Conservation (phyloP, 1,284 basidiomycete genomes). For the Agroathelia rolfsii region DNA sequence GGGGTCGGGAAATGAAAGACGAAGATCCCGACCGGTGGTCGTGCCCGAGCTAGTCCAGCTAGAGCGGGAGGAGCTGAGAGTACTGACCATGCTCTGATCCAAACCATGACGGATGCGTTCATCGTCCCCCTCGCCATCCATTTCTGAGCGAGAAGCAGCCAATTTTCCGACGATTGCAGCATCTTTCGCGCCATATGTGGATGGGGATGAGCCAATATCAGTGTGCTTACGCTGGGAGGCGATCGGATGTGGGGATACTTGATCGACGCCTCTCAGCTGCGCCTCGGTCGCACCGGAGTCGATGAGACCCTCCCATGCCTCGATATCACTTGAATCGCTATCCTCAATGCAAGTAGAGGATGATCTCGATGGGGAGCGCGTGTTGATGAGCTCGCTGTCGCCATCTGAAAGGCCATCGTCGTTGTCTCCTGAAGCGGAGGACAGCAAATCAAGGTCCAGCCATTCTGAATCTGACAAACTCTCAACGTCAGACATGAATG, state of each 20-base stretch:
- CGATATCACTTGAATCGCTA: constrained; percentile 53
- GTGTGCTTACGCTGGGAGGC: too few species aligned
- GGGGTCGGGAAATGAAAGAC: constrained; percentile 69
- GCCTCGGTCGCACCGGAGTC: constrained; percentile 43
- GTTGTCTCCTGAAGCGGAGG: constrained; percentile 39
- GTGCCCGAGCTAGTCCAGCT: constrained; percentile 37
- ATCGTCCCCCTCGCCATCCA: constrained; percentile 38
- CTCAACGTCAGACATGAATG: constrained; percentile 52
- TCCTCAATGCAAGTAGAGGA: constrained; percentile 59
- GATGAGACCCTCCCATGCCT: constrained; percentile 65
- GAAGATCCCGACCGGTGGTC: constrained; percentile 54
- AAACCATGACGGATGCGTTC: constrained; percentile 57
- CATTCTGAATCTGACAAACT: constrained; percentile 68
- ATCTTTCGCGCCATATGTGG: too few species aligned
- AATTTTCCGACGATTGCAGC: too few species aligned
- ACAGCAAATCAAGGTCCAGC: constrained; percentile 67
- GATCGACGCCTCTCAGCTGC: constrained; percentile 21
- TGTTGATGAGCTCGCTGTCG: constrained; percentile 32
- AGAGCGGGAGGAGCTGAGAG: constrained; percentile 58
- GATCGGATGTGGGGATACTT: constrained; percentile 7
- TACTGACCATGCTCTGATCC: constrained; percentile 71
- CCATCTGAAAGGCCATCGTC: too few species aligned
- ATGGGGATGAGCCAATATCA: too few species aligned
- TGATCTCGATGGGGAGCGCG: constrained; percentile 47
- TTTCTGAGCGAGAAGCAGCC: too few species aligned